Percentiles rank a stretch among this genome's conserved stretches.
Conservation (phyloP, 805 yeast genomes). For the Torulaspora franciscae region DNA sequence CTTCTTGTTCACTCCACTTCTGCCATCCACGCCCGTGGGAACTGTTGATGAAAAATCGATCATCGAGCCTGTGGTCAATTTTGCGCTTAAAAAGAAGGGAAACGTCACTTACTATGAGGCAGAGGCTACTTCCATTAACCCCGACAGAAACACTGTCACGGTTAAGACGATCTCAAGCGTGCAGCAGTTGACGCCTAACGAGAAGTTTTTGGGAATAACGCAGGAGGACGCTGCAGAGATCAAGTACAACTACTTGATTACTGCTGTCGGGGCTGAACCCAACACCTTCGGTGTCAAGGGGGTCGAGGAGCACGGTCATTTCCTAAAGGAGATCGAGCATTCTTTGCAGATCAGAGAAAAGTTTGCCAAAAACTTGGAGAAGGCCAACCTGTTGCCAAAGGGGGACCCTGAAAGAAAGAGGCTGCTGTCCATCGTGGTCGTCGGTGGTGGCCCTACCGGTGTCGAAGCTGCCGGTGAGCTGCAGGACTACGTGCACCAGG, state of each 20-base stretch:
- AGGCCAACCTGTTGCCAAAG: slow-evolving; percentile 77
- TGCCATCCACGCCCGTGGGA: slow-evolving; percentile 93
- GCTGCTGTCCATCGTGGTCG: slow-evolving; percentile 79
- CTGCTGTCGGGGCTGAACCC: slow-evolving; percentile 92
- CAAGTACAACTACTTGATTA: slow-evolving; percentile 76
- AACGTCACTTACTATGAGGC: slow-evolving; percentile 85
- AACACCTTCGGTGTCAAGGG: slow-evolving; percentile 94
- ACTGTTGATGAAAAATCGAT: slow-evolving; percentile 86
- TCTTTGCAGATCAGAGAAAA: slow-evolving; percentile 75
- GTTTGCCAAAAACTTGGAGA: slow-evolving; percentile 83
- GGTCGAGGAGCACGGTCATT: slow-evolving; percentile 75
- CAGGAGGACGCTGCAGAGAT: slow-evolving; percentile 42
- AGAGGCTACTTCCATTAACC: slow-evolving; percentile 80
- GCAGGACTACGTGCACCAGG: slow-evolving; percentile 91
- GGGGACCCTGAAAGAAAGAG: slow-evolving; percentile 78
- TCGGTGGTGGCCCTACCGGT: slow-evolving; percentile 98
- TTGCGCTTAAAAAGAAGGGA: slow-evolving; percentile 74
- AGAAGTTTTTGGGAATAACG: slow-evolving; percentile 37
- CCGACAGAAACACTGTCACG: slow-evolving; percentile 61
- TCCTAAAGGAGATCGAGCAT: slow-evolving; percentile 85
- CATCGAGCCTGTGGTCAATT: slow-evolving; percentile 87
- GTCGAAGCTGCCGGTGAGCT: slow-evolving; percentile 95
- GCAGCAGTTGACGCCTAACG: slow-evolving; percentile 32
- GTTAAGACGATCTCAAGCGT: slow-evolving; percentile 44
- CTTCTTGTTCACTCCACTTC: slow-evolving; percentile 86